Base-by-base conservation (phyloP, 768 basidiomycete species). In the Tulasnella sp. region DNA sequence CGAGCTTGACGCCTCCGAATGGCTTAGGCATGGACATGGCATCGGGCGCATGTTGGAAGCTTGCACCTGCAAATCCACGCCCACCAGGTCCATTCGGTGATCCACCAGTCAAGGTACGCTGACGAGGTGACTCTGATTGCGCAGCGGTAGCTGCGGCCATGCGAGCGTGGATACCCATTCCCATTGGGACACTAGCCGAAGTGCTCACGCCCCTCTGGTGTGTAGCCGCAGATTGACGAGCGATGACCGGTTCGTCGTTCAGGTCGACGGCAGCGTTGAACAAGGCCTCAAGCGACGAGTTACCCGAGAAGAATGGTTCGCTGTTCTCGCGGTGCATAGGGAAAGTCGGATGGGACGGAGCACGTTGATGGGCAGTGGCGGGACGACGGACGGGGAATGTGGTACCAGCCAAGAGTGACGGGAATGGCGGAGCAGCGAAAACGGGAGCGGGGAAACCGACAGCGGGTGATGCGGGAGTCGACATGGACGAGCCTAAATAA, bases 1-100 rank as follows among this genome's bases (percentile, higher is more conserved):
- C 51, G 30, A 30, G 24, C 19, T 27, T 19, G 7, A 19, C 45
- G 10, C 19, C n/a, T n/a, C 23, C 30, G 3, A 41, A 29, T 17
- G 53, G 53, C 5, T 41, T 30, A 7, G 53, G 53, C 32, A 55
- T 24, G 24, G 23, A 23, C 53, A 55, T 55, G 1, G 53, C 41
- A 23, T 55, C 53, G 4, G 53, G 53, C 30, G 53, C 53, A 55
- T 30, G 30, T 43, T 55, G 53, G 53, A 55, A 55, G 53, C 53
- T 55, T 13, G 53, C 53, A 19, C 53, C 53, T 9, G 53, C 53
- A 41, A 55, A 55, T 19, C 42, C 42, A 41, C 30, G 24, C n/a
- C 26, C 24, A 24, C 53, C 41, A 21, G 41, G 15, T 19, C 19
- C 45, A 38, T 38, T 38, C 34, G n/a, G n/a, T n/a, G n/a, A n/a